Evolutionary conservation across 345 rosid species (phyloP), one percentile per base, ranked within the genome.

Genomic region (Melaleuca alternifolia): DNA sequence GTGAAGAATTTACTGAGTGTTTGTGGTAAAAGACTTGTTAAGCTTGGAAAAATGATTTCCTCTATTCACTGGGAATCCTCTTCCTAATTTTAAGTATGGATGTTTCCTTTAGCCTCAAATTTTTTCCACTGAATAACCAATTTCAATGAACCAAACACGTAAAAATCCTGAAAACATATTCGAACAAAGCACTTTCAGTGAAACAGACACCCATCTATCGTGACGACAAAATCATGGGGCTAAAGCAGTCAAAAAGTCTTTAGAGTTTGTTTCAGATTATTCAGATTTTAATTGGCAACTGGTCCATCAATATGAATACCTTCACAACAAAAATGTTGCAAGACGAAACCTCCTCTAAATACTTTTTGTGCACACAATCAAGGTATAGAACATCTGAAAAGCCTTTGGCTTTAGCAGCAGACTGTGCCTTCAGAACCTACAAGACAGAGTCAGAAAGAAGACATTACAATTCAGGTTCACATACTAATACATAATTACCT

Each of bases 321-420:
- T 95, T 97, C 84, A 94, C 95, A 89, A 95, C 90, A 88, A 96
- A 96, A 86, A 95, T 94, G 86, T 96, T 96, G 95, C 98, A 97
- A n/a, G 98, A 94, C 24, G 99, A 97, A 86, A 96, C 99, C 91
- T 95, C 99, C 88, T 97, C 98, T 59, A 97, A 88, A 90, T 94
- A 97, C 86, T 91, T 93, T 87, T 93, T 97, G 87, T 97, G 90
- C 53, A 93, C 94, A 91, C 98, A 94, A 87, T 97, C 99, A 26
- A 97, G 97, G 90, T 96, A 97, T 26, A 97, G 92, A 76, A 97
- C 99, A 90, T 97, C 99, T 79, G 98, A 94, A 88, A 92, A 97
- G 88, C 99, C 99, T 84, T 89, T 89, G 87, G 93, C 97, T 92
- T 94, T 96, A 59, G 99, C 99, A 89, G 88, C 94, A 88, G 94